Conservation (phyloP, 2,329 filamentous ascomycete genomes). For the Orbilia oligospora region DNA sequence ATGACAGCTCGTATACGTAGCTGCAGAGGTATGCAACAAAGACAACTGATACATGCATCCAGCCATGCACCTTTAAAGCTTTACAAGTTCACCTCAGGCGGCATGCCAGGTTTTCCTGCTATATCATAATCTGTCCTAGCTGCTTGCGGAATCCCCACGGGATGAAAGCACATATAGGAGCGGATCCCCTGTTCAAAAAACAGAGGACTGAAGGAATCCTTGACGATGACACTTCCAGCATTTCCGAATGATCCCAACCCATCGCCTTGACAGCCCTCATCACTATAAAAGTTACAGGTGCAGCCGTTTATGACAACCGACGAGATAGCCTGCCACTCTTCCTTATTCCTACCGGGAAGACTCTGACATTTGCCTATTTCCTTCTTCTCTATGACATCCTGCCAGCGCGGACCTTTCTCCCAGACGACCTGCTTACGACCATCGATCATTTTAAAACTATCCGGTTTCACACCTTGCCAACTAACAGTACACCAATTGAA, state of each 20-base stretch:
- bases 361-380: not conserved
- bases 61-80: no score
- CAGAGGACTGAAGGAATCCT: not conserved
- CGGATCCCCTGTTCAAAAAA: not conserved
- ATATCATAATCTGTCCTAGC: not conserved
- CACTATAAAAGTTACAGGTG: conserved; percentile 13
- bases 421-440: not conserved
- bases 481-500: not conserved
- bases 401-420: not conserved
- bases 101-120: not conserved
- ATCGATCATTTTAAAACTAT: not conserved
- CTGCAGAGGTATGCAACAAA: conserved; percentile 6
- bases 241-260: conserved; percentile 7
- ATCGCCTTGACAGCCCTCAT: not conserved
- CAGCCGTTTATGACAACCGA: conserved; percentile 5
- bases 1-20: not conserved
- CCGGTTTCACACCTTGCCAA: not conserved
- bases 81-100: not conserved
- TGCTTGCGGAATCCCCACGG: not conserved
- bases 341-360: not conserved
- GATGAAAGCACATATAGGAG: conserved; percentile 1
- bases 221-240: not conserved
- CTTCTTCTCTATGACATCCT: not conserved
- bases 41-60: not conserved
- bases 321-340: not conserved